These are phyloP conservation scores for Arthrobotrys iridis DNA, from an alignment of 2,329 filamentous ascomycete species.

Conservation along the genomic window DNA sequence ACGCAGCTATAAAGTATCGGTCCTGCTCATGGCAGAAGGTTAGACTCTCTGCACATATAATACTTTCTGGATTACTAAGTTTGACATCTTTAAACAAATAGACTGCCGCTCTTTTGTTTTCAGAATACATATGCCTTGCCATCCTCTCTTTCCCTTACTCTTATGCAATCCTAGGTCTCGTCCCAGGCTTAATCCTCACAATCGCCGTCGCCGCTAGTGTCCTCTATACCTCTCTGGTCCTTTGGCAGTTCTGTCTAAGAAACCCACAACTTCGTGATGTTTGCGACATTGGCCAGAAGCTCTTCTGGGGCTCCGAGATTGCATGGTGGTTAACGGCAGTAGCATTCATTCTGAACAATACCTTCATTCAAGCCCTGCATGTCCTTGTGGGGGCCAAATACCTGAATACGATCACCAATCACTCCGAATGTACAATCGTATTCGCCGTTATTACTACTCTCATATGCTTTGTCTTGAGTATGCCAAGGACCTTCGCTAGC, in stretches of 20 bases:
- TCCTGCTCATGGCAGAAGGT: slow-evolving; percentile 95
- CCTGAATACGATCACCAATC: slow-evolving; percentile 84
- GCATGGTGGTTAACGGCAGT: slow-evolving; percentile 75
- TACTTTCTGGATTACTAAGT: not conserved
- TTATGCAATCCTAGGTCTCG: slow-evolving; percentile 85
- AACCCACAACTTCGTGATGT: slow-evolving; percentile 93
- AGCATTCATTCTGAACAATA: slow-evolving; percentile 95
- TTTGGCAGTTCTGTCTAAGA: slow-evolving; percentile 87
- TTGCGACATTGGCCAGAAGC: slow-evolving; percentile 93
- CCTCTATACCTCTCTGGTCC: slow-evolving; percentile 76
- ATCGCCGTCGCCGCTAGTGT: slow-evolving; percentile 77
- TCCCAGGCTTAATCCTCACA: slow-evolving; percentile 86
- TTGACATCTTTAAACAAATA: slow-evolving; percentile 59
- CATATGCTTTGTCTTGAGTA: slow-evolving; percentile 79
- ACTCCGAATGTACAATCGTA: slow-evolving; percentile 78
- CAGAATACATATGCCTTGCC: slow-evolving; percentile 90
- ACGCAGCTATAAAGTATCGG: slow-evolving; percentile 85
- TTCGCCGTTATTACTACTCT: slow-evolving; percentile 79
- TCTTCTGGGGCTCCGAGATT: slow-evolving; percentile 76
- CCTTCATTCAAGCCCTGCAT: slow-evolving; percentile 86
- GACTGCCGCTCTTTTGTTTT: slow-evolving; percentile 89
- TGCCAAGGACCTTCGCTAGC: slow-evolving; percentile 84
- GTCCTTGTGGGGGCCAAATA: slow-evolving; percentile 86
- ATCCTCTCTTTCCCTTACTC: slow-evolving; percentile 93
- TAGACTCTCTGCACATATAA: slow-evolving; percentile 32